These are phyloP conservation scores for Penicillium sp. DNA, from an alignment of 2,329 filamentous ascomycete genomes.

Conservation along the genomic window DNA sequence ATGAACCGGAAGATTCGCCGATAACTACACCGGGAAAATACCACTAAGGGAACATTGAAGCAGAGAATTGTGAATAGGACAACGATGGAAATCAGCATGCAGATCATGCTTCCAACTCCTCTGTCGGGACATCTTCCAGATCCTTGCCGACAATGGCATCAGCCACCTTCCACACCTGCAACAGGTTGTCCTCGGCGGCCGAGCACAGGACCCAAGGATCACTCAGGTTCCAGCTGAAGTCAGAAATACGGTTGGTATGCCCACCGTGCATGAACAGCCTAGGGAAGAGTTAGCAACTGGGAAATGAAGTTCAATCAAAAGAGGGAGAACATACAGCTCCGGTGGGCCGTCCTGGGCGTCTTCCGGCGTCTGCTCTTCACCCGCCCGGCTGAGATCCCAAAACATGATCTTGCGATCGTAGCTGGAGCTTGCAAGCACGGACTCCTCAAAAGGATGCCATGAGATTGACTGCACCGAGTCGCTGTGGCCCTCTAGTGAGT, in stretches of 20 bases:
- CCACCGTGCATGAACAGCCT: constrained; percentile 96
- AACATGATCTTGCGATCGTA: constrained; percentile 93
- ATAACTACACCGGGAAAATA: background rate
- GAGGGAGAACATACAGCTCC: constrained; percentile 67
- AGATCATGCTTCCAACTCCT: constrained; percentile 64
- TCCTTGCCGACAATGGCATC: constrained; percentile 78
- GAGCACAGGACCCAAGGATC: constrained; percentile 96
- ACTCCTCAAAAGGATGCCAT: constrained; percentile 90
- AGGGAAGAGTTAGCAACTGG: constrained; percentile 5
- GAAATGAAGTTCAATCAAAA: background rate
- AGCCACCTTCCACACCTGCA: constrained; percentile 90
- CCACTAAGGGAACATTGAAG: too few relatives aligned
- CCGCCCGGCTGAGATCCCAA: constrained; percentile 90
- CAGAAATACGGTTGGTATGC: constrained; percentile 92
- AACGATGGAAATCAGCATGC: too few relatives aligned
- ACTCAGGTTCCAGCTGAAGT: constrained; percentile 97
- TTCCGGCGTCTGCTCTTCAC: constrained; percentile 91
- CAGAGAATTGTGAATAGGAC: too few relatives aligned
- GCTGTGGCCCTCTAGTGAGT: constrained; percentile 82
- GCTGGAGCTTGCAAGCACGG: constrained; percentile 84
- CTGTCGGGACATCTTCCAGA: constrained; percentile 68
- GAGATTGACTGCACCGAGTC: constrained; percentile 88
- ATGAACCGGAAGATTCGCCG: background rate
- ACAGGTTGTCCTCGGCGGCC: constrained; percentile 91
- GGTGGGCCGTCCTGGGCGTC: constrained; percentile 93